phyloP scores from a whole-genome alignment of 306 rosid genomes.

The Ziziphus jujuba region DNA sequence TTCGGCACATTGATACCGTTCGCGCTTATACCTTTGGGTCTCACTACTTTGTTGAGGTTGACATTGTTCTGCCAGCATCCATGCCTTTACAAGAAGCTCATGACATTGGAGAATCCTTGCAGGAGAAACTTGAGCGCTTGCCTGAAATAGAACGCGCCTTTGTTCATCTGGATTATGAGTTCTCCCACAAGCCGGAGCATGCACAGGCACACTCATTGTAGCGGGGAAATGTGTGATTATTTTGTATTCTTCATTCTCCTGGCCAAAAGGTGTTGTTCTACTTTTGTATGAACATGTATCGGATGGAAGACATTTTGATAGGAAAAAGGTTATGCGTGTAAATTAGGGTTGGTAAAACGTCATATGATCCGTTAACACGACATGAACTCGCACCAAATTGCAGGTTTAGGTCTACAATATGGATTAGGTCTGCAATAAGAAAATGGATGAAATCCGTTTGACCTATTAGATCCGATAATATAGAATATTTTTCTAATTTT shows the following conservation, averaged over 20 bases:
- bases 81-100: constrained; percentile 95
- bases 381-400: no score
- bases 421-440: no score
- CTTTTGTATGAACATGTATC: background rate
- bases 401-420: no score
- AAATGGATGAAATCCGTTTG: no score
- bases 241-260: background rate
- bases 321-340: no score
- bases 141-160: constrained; percentile 95
- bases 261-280: background rate
- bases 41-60: constrained; percentile 96
- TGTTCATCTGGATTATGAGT: constrained; percentile 95
- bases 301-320: background rate
- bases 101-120: constrained; percentile 86
- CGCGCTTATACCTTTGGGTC: constrained; percentile 95
- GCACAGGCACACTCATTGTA: constrained; percentile 58
- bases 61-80: constrained; percentile 76
- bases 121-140: constrained; percentile 84
- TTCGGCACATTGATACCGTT: constrained; percentile 85
- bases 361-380: no score
- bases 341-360: no score
- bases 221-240: background rate
- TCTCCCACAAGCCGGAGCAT: constrained; percentile 93
- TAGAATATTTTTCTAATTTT: no score
- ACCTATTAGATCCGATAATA: no score